Evolutionary conservation across 1,284 basidiomycete species (phyloP), one percentile per base, ranked within the genome.

Genomic region (Taiwanofungus camphoratus): DNA sequence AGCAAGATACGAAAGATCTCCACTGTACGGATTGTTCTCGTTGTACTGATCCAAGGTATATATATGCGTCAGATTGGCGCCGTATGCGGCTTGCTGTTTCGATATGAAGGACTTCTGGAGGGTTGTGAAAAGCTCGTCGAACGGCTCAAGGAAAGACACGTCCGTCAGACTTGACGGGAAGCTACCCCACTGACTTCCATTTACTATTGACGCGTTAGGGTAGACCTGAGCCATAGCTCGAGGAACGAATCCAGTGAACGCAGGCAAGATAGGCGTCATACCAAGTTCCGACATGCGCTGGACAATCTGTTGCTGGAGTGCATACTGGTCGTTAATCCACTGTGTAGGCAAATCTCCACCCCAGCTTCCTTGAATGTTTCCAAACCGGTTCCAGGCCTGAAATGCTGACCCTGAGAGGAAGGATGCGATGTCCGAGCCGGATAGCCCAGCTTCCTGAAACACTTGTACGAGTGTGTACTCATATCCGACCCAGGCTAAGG

Each of bases 41-140:
- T 69, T 72, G 58, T 69, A 71, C 45, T 70, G 68, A 49, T 73
- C 70, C 26, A 73, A 61, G 21, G 68, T 67, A 50, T 73, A 73
- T 46, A 69, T 59, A 45, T 69, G 65, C 7, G 67, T 63, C 24
- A 68, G 53, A 33, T 63, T 60, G 16, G 47, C 44, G 39, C 70
- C 70, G 44, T 69, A 71, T 0, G 64, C 64, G 11, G 56, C 57
- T 11, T 52, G 45, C 52, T 71, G 70, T 51, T 71, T 71, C 20
- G 58, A 36, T 38, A 72, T 64, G 57, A 72, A 69, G 7, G 62
- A 62, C 26, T 55, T 60, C 51, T 71, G 69, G 20, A 71, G 52
- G 16, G 55, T 57, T 3, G 52, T 23, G 48, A 68, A 72, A 16
- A 71, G 59, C 20, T 60, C 55, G 42, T 69, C 67, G 40, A 64